Percentiles rank a stretch among this genome's conserved stretches.
Conservation (phyloP, 495 filamentous ascomycete species). For the Podospora sp. region DNA sequence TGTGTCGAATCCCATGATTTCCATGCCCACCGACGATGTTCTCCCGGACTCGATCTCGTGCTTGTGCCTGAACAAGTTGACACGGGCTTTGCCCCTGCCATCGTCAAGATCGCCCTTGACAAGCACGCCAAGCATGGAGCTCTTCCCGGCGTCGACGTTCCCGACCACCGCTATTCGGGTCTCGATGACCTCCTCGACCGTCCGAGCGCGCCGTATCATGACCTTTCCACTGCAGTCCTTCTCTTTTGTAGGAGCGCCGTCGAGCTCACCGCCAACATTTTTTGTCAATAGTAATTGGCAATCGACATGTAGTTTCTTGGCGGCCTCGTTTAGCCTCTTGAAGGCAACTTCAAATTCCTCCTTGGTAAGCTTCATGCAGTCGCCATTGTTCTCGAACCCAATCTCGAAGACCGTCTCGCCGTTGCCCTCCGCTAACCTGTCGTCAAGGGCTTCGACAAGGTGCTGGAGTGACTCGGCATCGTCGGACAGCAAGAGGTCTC, state of each 20-base stretch:
- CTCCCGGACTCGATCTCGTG: conserved; percentile 95
- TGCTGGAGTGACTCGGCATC: conserved; percentile 58
- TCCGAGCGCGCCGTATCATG: conserved; percentile 73
- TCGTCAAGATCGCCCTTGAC: conserved; percentile 96
- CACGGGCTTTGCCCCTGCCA: conserved; percentile 88
- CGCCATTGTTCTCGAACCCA: conserved; percentile 88
- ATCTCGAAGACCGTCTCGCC: conserved; percentile 92
- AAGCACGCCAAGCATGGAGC: conserved; percentile 93
- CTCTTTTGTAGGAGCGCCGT: conserved; percentile 68
- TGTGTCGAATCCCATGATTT: conserved; percentile 98
- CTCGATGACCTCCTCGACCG: conserved; percentile 86
- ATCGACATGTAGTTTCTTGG: conserved; percentile 68
- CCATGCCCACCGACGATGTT: conserved; percentile 96
- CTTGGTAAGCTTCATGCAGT: conserved; percentile 80
- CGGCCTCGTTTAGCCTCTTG: conserved; percentile 64
- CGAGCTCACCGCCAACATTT: conserved; percentile 80
- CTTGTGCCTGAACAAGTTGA: conserved; percentile 97
- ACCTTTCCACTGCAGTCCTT: conserved; percentile 78
- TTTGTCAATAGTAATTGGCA: conserved; percentile 81
- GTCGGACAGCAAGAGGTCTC: conserved; percentile 74
- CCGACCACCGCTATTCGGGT: conserved; percentile 97
- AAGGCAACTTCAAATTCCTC: conserved; percentile 80
- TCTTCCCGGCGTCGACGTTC: conserved; percentile 97
- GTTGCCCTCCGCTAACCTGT: conserved; percentile 79
- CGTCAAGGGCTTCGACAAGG: conserved; percentile 64